Base-by-base conservation (phyloP, 1,284 basidiomycete species). In the Cryptococcus maquisensis region DNA sequence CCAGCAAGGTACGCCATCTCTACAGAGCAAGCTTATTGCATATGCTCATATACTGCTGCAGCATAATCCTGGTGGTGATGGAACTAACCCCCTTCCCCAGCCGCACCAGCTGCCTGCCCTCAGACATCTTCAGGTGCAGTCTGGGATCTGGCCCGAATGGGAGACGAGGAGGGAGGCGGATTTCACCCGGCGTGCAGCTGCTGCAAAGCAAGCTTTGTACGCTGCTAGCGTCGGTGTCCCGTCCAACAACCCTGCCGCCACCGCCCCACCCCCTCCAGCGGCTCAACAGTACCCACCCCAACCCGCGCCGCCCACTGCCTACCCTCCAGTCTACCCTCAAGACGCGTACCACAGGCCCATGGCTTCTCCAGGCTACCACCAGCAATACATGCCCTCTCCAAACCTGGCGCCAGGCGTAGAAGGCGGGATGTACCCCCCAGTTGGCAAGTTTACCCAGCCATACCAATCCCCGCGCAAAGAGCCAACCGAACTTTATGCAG, bases 131-230 rank as follows among this genome's bases (percentile, higher is more conserved):
- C 65, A 68, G 46, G 65, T 72, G 49, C 64, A 63, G 0, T 66
- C 70, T 8, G 71, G 69, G 6, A 68, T 73, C 49, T 74, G 71
- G 71, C 71, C 71, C 6, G 72, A 74, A 49, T 73, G 71, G 72
- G 72, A 74, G 42, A 60, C 63, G 6, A 60, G 67, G 7, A 54
- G 71, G 15, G 67, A 69, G 40, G 57, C 62, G 20, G 69, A 66
- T 16, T 64, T 58, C 26, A 40, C 28, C 3, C 28, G 28, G 10
- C 28, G 28, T 10, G 28, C 28, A 4, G 28, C 28, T 32, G 28
- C 28, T 32, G 28, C 28, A 1, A 32, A 32, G 23, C 36, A 41
- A 49, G 36, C 59, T 7, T 45, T 55, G 39, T 23, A 44, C 16
- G 23, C 18, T 12, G 43, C 43, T 16, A 24, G 24, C 15, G 10